A percentile compares a stretch with the other conserved stretches of the same genome.
phyloP scores from a whole-genome alignment of 306 rosid genomes.

The Astragalus glycyphyllos region DNA sequence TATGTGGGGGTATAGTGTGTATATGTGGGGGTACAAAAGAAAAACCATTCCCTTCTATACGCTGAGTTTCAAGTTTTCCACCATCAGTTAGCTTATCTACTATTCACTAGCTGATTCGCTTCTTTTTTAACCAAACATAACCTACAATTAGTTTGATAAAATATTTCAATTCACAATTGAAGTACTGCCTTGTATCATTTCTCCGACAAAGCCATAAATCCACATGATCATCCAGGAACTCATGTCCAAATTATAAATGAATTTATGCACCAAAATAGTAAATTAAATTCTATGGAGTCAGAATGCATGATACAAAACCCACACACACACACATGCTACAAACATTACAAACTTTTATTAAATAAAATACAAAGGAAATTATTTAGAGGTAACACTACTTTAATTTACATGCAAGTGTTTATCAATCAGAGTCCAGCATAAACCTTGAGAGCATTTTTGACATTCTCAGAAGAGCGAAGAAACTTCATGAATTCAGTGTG shows the following conservation, averaged over 20 bases:
- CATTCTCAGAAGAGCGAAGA: constrained; percentile 45
- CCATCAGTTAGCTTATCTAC: no score
- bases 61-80: no score
- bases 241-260: neutral
- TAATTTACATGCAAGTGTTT: neutral
- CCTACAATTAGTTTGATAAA: no score
- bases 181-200: no score
- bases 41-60: no score
- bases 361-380: neutral
- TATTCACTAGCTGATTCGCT: no score
- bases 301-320: constrained; percentile 3
- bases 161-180: no score
- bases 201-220: neutral
- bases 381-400: neutral
- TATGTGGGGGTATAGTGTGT: no score
- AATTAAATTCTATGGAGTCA: neutral
- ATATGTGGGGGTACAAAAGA: no score
- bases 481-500: constrained; percentile 57
- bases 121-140: no score
- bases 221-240: neutral
- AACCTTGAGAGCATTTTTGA: constrained; percentile 47
- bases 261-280: neutral
- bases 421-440: constrained; percentile 53
- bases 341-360: neutral
- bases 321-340: neutral